phyloP scores from a whole-genome alignment of 495 filamentous ascomycete species.

The Chaetomidium leptoderma region DNA sequence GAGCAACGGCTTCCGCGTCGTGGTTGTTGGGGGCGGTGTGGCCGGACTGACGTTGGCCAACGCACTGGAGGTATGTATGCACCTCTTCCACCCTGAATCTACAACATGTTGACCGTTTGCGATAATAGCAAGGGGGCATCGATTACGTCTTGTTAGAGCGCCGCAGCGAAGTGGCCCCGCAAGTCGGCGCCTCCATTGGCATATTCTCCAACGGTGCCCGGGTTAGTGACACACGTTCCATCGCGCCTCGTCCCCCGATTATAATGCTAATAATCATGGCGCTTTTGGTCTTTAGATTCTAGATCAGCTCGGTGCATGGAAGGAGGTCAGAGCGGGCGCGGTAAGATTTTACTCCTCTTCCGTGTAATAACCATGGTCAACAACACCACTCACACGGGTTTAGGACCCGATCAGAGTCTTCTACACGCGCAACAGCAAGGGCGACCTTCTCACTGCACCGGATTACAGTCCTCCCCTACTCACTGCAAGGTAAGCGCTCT shows the following conservation, averaged over 20 bases:
- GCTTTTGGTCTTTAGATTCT: constrained; percentile 17
- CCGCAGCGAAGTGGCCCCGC: constrained; percentile 15
- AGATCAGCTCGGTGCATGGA: constrained; percentile 38
- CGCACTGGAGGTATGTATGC: constrained; percentile 13
- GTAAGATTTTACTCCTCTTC: constrained; percentile 16
- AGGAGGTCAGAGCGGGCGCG: constrained; percentile 17
- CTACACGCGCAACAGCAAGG: not conserved
- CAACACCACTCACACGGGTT: not conserved
- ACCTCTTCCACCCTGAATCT: not conserved
- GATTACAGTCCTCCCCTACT: not conserved
- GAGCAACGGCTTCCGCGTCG: constrained; percentile 5
- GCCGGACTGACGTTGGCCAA: constrained; percentile 16
- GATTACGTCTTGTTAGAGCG: constrained; percentile 25
- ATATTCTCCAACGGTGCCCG: constrained; percentile 20
- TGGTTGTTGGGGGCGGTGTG: constrained; percentile 15
- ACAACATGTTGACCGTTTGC: not conserved
- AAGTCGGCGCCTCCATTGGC: constrained; percentile 23
- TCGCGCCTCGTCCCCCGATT: not conserved
- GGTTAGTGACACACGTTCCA: constrained; percentile 6
- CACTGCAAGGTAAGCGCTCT: not conserved
- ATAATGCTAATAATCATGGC: not conserved
- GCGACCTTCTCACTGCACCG: not conserved
- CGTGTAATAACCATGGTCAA: too few relatives aligned
- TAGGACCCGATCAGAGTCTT: not conserved
- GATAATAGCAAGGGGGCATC: constrained; percentile 19